A percentile compares a stretch with the other conserved stretches of the same genome.
Evolutionary conservation across 2,329 filamentous ascomycete genomes (phyloP).

Genomic region (Berkeleyomyces rouxiae): DNA sequence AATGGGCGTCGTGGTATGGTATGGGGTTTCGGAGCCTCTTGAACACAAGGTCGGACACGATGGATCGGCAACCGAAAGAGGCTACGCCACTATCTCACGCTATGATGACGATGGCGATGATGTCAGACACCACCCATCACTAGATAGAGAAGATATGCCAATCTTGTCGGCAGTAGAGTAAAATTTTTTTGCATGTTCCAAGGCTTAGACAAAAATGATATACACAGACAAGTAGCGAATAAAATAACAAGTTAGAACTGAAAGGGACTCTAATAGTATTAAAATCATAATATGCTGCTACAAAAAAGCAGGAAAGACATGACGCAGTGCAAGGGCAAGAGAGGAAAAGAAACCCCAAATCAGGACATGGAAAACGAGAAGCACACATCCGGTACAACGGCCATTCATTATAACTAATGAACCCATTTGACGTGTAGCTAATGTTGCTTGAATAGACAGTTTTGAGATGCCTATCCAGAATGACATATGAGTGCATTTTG

Average conservation of each 20-base stretch:
- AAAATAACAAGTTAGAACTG: not conserved
- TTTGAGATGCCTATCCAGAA: not conserved
- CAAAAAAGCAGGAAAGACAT: constrained; percentile 3
- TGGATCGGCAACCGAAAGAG: constrained; percentile 7
- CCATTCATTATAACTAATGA: not conserved
- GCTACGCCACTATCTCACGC: constrained; percentile 7
- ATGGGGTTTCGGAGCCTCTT: constrained; percentile 9
- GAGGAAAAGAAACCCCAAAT: constrained; percentile 1
- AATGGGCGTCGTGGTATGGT: constrained; percentile 45
- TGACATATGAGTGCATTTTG: not conserved
- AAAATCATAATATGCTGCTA: constrained; percentile 9
- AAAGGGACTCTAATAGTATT: constrained; percentile 8
- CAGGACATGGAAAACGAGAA: not conserved
- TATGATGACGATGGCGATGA: not conserved
- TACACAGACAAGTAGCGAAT: not conserved
- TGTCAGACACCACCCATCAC: not conserved
- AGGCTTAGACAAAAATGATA: not conserved
- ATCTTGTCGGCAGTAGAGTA: not conserved
- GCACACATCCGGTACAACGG: not conserved
- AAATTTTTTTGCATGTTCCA: not conserved
- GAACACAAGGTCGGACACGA: not conserved
- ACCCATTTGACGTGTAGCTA: not conserved
- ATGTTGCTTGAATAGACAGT: not conserved
- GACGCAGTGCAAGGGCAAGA: constrained; percentile 2
- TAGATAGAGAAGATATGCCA: not conserved